Evolutionary conservation across 805 yeast genomes (phyloP).

Genomic region (Schizosaccharomyces lindneri): DNA sequence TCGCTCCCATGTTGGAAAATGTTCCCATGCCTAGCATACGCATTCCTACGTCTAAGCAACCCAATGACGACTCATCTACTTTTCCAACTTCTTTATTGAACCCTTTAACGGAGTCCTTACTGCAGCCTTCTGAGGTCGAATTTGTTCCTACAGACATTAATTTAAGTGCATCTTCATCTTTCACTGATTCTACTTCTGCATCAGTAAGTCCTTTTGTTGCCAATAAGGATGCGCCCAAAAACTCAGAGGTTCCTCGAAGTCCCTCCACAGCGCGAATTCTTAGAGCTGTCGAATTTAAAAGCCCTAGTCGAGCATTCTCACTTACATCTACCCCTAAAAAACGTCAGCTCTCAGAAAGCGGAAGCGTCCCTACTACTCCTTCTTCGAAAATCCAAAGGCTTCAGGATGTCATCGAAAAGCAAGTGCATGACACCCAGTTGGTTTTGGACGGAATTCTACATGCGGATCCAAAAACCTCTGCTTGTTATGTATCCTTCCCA

Average conservation of each 20-base stretch:
- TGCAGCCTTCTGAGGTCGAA: not conserved
- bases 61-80: no score
- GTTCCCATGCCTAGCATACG: not conserved
- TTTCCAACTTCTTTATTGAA: not conserved
- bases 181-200: not conserved
- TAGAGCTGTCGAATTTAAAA: not conserved
- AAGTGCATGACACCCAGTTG: not conserved
- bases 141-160: not conserved
- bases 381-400: not conserved
- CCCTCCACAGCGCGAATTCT: not conserved
- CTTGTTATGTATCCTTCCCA: no score
- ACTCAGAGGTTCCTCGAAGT: not conserved
- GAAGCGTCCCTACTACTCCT: not conserved
- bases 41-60: no score
- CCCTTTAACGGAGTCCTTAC: not conserved
- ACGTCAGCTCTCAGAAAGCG: not conserved
- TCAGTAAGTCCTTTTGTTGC: not conserved
- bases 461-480: not conserved
- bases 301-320: not conserved
- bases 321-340: not conserved
- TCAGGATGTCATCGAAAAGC: not conserved
- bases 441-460: not conserved
- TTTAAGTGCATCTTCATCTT: no score
- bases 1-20: not conserved
- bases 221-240: not conserved